Evolutionary conservation across 768 basidiomycete species (phyloP), one percentile per base, ranked within the genome.

Genomic region (Rhizopogon sp.): DNA sequence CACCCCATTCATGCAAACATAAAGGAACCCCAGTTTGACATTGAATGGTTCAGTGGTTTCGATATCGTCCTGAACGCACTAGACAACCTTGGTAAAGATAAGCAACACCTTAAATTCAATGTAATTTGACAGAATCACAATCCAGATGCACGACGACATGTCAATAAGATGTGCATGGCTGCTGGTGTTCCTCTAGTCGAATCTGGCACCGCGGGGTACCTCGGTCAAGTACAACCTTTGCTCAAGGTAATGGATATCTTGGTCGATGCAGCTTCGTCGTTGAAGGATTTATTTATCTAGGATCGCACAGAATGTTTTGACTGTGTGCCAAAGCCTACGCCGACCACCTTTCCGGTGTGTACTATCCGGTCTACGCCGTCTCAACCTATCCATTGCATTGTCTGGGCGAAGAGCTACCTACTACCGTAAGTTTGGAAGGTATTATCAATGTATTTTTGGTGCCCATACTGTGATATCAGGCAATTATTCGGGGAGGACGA

Each of bases 361-460:
- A 98, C 97, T 0, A 98, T 99, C 60, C 86, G 96, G 39, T 93
- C 93, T 2, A 98, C 97, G 0, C 97, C 97, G 0, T 92, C 89
- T 55, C 95, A 96, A 60, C 93, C 97, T 0, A 97, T 98, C 50
- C 97, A 99, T 64, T 99, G 96, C 65, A 98, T 99, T 47, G 95
- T 98, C 2, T 99, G 97, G 97, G 93, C 93, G 31, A 99, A 98
- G 70, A 94, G 85, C 55, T 98, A 98, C 74, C 84, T 99, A 11
- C 81, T 98, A 63, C 86, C 89, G 95, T 92, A 62, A 66, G 88
- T 72, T 29, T 10, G 9, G 3, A 17, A 25, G 25, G 25, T 20
- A 6, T 20, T 29, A 6, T 22, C 11, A 5, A 2, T 47, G 16
- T 45, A 0, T 28, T 14, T 37, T 47, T 28, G 45, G 47, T 29